These are phyloP conservation scores for Aspergillus quadricinctus DNA, from an alignment of 2,329 filamentous ascomycete species.

Conservation along the genomic window DNA sequence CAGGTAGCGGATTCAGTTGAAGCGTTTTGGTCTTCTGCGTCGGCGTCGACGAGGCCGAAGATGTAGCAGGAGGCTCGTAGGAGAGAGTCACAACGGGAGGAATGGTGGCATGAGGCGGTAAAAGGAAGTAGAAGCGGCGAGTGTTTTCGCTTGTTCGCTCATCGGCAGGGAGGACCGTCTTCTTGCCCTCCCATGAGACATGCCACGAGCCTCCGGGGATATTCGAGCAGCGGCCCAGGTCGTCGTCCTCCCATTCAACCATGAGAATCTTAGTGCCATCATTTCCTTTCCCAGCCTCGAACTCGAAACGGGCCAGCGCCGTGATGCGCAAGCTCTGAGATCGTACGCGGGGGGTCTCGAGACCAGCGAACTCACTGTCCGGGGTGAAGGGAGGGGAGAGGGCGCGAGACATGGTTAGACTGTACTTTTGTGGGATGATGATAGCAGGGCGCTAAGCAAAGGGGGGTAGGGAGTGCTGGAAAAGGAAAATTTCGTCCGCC, in stretches of 20 bases:
- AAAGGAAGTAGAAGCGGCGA: conserved; percentile 72
- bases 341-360: conserved; percentile 28
- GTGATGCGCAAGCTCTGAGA: conserved; percentile 40
- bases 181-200: conserved; percentile 79
- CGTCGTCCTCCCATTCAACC: conserved; percentile 79
- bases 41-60: conserved; percentile 8
- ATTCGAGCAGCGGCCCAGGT: conserved; percentile 42
- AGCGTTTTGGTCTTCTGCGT: conserved; percentile 40
- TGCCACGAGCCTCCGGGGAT: conserved; percentile 58
- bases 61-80: conserved; percentile 40
- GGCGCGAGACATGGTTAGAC: conserved; percentile 10
- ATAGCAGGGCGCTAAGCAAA: not conserved
- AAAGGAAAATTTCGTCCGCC: not conserved
- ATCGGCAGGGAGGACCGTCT: conserved; percentile 62
- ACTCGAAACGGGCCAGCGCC: conserved; percentile 81
- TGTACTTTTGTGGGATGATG: not conserved
- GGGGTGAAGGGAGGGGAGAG: conserved; percentile 24
- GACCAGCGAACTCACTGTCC: conserved; percentile 27
- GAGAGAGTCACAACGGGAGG: conserved; percentile 68
- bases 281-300: conserved; percentile 69
- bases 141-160: conserved; percentile 52
- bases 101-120: conserved; percentile 67
- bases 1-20: conserved; percentile 74
- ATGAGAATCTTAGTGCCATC: conserved; percentile 88
- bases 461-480: not conserved